These are phyloP conservation scores for Ogataea wickerhamii DNA, from an alignment of 805 yeast species.

Conservation along the genomic window DNA sequence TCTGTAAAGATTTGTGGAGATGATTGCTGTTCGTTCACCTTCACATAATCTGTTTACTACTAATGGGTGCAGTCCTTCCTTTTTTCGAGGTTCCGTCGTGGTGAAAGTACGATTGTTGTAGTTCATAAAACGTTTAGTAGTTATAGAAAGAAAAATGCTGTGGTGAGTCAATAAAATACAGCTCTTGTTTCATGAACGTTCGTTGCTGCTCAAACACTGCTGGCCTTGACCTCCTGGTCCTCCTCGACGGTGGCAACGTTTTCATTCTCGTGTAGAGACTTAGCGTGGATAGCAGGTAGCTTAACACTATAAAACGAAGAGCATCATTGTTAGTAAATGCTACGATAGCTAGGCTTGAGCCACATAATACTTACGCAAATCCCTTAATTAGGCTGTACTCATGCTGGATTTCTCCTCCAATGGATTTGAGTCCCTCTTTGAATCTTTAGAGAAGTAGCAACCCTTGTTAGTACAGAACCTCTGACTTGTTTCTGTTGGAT, in stretches of 20 bases:
- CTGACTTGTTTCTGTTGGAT: conserved; percentile 30
- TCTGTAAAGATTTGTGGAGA: no score
- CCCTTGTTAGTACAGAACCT: conserved; percentile 7
- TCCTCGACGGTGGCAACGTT: conserved; percentile 61
- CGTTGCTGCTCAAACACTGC: conserved; percentile 4
- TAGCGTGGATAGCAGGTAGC: conserved; percentile 51
- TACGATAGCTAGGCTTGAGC: no score
- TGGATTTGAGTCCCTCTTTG: conserved; percentile 44
- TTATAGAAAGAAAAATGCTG: no score
- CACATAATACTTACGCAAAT: conserved; percentile 38
- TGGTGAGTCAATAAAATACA: no score
- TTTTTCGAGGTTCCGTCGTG: no score
- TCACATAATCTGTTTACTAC: no score
- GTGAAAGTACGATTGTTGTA: no score
- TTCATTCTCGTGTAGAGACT: conserved; percentile 44
- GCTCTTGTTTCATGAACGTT: no score
- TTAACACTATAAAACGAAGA: conserved; percentile 33
- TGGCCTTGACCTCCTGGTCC: conserved; percentile 58
- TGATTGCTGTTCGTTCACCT: no score
- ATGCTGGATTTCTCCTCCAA: conserved; percentile 60
- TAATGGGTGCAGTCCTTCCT: no score
- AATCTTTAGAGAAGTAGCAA: conserved; percentile 24
- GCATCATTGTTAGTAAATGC: background rate
- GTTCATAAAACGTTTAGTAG: no score
- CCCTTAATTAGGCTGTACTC: conserved; percentile 68